Conservation (phyloP, 2,329 filamentous ascomycete species). For the Dendrostoma leiphaemia region DNA sequence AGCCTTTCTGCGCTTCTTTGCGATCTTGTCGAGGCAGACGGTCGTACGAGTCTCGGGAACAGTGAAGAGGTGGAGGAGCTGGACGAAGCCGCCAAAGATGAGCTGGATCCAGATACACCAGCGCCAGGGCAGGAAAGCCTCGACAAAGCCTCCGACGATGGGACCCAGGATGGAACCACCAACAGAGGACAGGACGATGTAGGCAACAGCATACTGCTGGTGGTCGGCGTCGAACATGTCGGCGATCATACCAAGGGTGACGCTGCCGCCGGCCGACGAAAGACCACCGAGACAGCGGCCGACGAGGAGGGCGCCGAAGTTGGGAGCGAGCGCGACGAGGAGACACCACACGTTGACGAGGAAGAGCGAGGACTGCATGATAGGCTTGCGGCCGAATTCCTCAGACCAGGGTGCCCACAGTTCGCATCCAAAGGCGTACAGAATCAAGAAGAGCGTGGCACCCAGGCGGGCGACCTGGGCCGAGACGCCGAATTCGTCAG, state of each 20-base stretch:
- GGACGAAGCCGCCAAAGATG: constrained; percentile 70
- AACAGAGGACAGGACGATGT: constrained; percentile 76
- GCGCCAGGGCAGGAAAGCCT: constrained; percentile 65
- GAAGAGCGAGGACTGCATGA: constrained; percentile 70
- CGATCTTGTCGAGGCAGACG: constrained; percentile 75
- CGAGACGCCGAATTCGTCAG: constrained; percentile 66
- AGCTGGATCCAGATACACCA: constrained; percentile 79
- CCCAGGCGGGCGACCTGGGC: constrained; percentile 68
- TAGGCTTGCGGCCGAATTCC: constrained; percentile 73
- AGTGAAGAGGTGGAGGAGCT: constrained; percentile 62
- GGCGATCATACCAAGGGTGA: constrained; percentile 73
- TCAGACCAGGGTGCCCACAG: constrained; percentile 88
- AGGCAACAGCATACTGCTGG: constrained; percentile 75
- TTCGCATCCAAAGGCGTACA: constrained; percentile 84
- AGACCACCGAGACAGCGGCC: constrained; percentile 70
- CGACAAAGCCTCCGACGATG: constrained; percentile 74
- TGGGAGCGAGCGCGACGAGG: constrained; percentile 69
- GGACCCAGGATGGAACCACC: constrained; percentile 75
- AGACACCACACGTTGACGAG: constrained; percentile 78
- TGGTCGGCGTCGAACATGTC: constrained; percentile 69
- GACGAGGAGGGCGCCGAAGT: constrained; percentile 68
- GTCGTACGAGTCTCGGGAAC: constrained; percentile 79
- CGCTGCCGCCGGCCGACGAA: constrained; percentile 69
- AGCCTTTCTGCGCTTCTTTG: constrained; percentile 67
- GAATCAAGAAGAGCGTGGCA: constrained; percentile 74